Percentiles rank a stretch among this genome's conserved stretches.
These are phyloP conservation scores for Graphium sp. DNA, from an alignment of 2,329 filamentous ascomycete species.

Conservation along the genomic window DNA sequence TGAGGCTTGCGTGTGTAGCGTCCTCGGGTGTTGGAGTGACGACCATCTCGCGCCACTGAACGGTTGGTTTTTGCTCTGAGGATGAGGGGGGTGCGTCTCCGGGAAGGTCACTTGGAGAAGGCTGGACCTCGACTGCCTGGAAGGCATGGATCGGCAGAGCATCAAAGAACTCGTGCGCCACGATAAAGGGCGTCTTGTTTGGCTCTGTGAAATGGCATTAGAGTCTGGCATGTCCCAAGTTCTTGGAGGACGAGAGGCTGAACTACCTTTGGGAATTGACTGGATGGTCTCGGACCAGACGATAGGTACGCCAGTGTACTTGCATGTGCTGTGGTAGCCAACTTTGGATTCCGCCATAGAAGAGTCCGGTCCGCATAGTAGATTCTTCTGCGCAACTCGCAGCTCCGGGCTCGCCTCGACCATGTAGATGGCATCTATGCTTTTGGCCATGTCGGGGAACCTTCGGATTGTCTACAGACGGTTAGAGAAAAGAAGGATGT, in stretches of 20 bases:
- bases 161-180: conserved; percentile 98
- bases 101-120: conserved; percentile 19
- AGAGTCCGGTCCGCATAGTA: conserved; percentile 61
- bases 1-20: conserved; percentile 33
- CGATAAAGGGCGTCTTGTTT: conserved; percentile 71
- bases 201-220: conserved; percentile 24
- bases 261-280: conserved; percentile 54
- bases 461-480: conserved; percentile 57
- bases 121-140: conserved; percentile 44
- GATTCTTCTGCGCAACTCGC: conserved; percentile 57
- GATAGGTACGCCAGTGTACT: conserved; percentile 57
- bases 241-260: conserved; percentile 1
- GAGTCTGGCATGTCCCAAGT: neutral
- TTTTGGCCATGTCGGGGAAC: conserved; percentile 61
- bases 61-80: conserved; percentile 17
- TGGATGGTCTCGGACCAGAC: conserved; percentile 84
- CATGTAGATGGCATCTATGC: conserved; percentile 78
- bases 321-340: conserved; percentile 60
- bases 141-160: conserved; percentile 93
- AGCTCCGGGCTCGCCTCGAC: conserved; percentile 83
- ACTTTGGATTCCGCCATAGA: conserved; percentile 52
- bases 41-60: conserved; percentile 71
- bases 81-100: conserved; percentile 20
- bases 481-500: neutral
- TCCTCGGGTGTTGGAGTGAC: conserved; percentile 49